Percentiles rank a stretch among this genome's conserved stretches.
These are phyloP conservation scores for Xylariales sp. DNA, from an alignment of 2,329 filamentous ascomycete species.

Conservation along the genomic window DNA sequence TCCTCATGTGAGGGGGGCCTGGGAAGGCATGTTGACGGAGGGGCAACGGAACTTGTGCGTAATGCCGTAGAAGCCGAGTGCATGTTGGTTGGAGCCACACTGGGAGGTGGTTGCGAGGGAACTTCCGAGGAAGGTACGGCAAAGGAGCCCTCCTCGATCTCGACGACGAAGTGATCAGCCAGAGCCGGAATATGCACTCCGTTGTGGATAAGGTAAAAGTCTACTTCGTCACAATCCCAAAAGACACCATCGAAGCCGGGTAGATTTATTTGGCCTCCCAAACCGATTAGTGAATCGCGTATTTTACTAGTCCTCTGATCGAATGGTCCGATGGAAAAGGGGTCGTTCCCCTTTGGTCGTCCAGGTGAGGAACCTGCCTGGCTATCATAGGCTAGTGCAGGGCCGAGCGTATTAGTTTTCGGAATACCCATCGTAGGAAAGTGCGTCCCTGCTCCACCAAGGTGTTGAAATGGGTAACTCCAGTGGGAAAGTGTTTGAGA, in stretches of 20 bases:
- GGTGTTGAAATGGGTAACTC: constrained; percentile 56
- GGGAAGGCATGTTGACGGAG: background rate
- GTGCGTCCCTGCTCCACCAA: constrained; percentile 66
- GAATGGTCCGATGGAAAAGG: constrained; percentile 47
- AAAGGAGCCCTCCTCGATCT: constrained; percentile 45
- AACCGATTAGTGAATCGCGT: constrained; percentile 38
- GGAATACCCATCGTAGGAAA: constrained; percentile 38
- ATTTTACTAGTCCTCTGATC: constrained; percentile 31
- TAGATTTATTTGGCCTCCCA: constrained; percentile 47
- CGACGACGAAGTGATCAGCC: constrained; percentile 55
- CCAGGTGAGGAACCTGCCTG: background rate
- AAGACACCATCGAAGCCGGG: constrained; percentile 69
- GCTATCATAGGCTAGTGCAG: background rate
- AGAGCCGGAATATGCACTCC: constrained; percentile 59
- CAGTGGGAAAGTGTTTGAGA: constrained; percentile 51
- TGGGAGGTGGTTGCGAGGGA: too few species aligned
- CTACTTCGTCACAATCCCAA: constrained; percentile 72
- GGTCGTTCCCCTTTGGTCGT: constrained; percentile 22
- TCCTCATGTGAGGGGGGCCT: constrained; percentile 4
- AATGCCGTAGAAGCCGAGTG: background rate
- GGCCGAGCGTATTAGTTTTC: constrained; percentile 6
- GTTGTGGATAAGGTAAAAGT: constrained; percentile 63
- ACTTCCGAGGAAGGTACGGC: too few species aligned
- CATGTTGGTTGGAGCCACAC: too few species aligned
- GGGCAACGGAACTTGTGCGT: background rate